A percentile compares a stretch with the other conserved stretches of the same genome.
These are phyloP conservation scores for Sugiyamaella valdiviana DNA, from an alignment of 805 yeast species.

Conservation along the genomic window DNA sequence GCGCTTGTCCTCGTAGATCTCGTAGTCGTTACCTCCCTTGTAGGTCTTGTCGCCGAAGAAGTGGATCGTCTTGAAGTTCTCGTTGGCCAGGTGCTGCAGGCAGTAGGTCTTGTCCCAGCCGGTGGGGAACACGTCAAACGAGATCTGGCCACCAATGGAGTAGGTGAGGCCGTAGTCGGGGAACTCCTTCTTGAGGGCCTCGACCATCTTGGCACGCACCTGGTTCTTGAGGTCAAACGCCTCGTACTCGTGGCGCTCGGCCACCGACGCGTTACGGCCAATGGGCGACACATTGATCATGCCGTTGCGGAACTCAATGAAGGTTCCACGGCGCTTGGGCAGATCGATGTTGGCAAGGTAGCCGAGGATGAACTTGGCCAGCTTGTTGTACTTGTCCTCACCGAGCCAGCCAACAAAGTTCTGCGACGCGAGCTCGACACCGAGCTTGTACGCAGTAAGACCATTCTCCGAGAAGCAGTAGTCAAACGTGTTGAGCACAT, in stretches of 20 bases:
- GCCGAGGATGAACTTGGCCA: slow-evolving; percentile 76
- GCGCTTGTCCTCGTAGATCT: slow-evolving; percentile 86
- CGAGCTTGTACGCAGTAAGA: slow-evolving; percentile 90
- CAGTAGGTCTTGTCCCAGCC: slow-evolving; percentile 99
- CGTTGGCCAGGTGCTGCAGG: slow-evolving; percentile 82
- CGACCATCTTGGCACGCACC: slow-evolving; percentile 78
- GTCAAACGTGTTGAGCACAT: slow-evolving; percentile 74
- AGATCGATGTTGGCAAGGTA: slow-evolving; percentile 81
- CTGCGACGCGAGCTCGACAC: slow-evolving; percentile 83
- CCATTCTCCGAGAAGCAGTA: slow-evolving; percentile 98
- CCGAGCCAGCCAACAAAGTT: slow-evolving; percentile 95
- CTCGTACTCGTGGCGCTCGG: slow-evolving; percentile 91
- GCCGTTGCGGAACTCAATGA: slow-evolving; percentile 98
- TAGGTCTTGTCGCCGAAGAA: slow-evolving; percentile 98
- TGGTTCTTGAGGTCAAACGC: slow-evolving; percentile 71
- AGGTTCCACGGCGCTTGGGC: slow-evolving; percentile 98
- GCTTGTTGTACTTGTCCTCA: slow-evolving; percentile 84
- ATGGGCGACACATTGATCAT: slow-evolving; percentile 97
- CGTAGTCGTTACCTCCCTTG: slow-evolving; percentile 97
- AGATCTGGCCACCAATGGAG: slow-evolving; percentile 99
- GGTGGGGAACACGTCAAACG: slow-evolving; percentile 98
- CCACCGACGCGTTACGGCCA: slow-evolving; percentile 95
- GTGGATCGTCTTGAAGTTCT: slow-evolving; percentile 82
- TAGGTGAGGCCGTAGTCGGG: slow-evolving; percentile 81
- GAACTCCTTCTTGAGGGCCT: slow-evolving; percentile 76